Base-by-base conservation (phyloP, 208 protist genomes). In the Trypanosoma lewisi region DNA sequence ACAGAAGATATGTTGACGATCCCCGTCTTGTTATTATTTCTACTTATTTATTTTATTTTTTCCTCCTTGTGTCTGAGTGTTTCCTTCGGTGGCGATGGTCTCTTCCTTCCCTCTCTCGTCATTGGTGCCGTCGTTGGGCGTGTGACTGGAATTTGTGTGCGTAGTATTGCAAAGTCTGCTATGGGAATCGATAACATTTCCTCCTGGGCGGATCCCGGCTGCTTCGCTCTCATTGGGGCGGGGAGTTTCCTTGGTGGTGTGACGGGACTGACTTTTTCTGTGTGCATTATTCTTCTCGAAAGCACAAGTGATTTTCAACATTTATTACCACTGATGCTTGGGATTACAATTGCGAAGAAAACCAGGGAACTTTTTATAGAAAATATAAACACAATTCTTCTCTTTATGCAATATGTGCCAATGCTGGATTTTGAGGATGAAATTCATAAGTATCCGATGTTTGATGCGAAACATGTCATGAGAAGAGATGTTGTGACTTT, bases 181-280 rank as follows among this genome's bases (percentile, higher is more conserved):
- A 19, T 47, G 2, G 42, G 42, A 6, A 6, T 2, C 12, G 28
- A 11, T 36, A 8, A 31, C 6, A 3, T 6, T 5, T 47, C 70
- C 3, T 52, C 67, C n/a, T 86, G 80, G 80, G 73, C 73, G 5
- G 80, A 86, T 63, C 76, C 76, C 6, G 77, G 77, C 6, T 69
- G 74, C 21, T 86, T 80, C 58, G 80, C 80, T 7, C 71, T 86
- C 45, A 73, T 86, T 56, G 80, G 80, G 19, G 80, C 80, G n/a
- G 80, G 76, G 23, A 77, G 80, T 63, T 86, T 86, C 45, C 27
- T 86, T 34, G 71, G 73, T 41, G 77, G 71, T 21, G 75, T 65
- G 19, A 75, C 76, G 6, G 76, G 80, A 0, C 64, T 86, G 17
- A 83, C 77, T 34, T 86, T 83, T 41, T 68, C 77, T 31, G 58